A percentile compares a stretch with the other conserved stretches of the same genome.
Evolutionary conservation across 495 filamentous ascomycete species (phyloP).

Genomic region (Collariella sp.): DNA sequence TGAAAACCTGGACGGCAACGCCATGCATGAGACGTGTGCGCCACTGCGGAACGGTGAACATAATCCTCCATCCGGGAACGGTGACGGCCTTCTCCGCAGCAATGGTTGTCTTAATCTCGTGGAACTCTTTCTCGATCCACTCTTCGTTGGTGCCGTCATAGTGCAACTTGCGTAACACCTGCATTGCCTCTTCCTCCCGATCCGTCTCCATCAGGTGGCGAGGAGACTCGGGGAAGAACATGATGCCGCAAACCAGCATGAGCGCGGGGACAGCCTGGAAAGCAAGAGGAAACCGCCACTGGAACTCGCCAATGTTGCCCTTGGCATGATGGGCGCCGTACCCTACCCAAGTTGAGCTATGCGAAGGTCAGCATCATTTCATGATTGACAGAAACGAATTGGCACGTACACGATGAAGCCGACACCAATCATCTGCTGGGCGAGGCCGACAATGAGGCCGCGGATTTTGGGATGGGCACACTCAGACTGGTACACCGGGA

Average conservation of each 20-base stretch:
- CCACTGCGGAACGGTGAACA: conserved; percentile 46
- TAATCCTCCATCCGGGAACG: conserved; percentile 39
- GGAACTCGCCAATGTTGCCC: conserved; percentile 25
- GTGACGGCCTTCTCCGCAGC: conserved; percentile 39
- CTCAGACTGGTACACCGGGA: conserved; percentile 39
- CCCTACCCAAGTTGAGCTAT: conserved; percentile 32
- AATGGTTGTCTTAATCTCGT: conserved; percentile 42
- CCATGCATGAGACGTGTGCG: conserved; percentile 41
- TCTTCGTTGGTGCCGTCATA: conserved; percentile 40
- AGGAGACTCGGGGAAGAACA: conserved; percentile 47
- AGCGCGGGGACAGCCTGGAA: conserved; percentile 41
- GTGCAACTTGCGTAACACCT: conserved; percentile 44
- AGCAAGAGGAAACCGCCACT: conserved; percentile 50
- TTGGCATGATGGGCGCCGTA: conserved; percentile 39
- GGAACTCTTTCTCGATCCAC: conserved; percentile 43
- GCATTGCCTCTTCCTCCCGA: conserved; percentile 38
- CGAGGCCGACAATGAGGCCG: conserved; percentile 8
- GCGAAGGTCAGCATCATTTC: background rate
- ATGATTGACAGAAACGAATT: background rate
- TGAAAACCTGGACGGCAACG: conserved; percentile 25
- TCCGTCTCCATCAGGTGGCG: conserved; percentile 47
- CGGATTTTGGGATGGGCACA: conserved; percentile 14
- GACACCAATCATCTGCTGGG: conserved; percentile 14
- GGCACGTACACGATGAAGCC: conserved; percentile 11
- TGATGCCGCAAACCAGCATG: conserved; percentile 38